These are phyloP conservation scores for Cardiospermum halicacabum DNA, from an alignment of 345 rosid species.

Conservation along the genomic window DNA sequence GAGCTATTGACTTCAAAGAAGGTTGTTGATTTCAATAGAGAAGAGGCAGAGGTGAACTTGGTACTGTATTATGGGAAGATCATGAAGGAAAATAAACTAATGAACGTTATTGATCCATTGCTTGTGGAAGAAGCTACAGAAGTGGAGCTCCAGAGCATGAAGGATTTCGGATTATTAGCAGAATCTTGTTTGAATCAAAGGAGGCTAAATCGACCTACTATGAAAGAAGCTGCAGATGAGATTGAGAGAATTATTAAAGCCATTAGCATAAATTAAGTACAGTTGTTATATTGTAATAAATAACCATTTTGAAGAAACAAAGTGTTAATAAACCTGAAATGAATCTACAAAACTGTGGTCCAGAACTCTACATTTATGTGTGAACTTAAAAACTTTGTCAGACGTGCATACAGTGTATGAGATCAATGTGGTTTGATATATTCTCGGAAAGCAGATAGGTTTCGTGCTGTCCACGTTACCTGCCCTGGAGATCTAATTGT, in stretches of 20 bases:
- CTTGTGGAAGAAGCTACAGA: slow-evolving; percentile 23
- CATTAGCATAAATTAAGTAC: not conserved
- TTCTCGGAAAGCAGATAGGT: slow-evolving; percentile 11
- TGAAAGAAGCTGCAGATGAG: slow-evolving; percentile 35
- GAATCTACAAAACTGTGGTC: too few species aligned
- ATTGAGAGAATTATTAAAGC: slow-evolving; percentile 21
- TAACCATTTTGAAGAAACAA: too few species aligned
- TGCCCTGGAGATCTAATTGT: not conserved
- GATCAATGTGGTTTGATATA: slow-evolving; percentile 11
- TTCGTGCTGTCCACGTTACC: slow-evolving; percentile 13
- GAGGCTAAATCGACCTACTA: slow-evolving; percentile 30
- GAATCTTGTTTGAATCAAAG: slow-evolving; percentile 28
- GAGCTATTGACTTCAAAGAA: slow-evolving; percentile 33
- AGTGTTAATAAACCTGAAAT: too few species aligned
- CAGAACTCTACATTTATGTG: too few species aligned
- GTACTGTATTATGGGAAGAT: slow-evolving; percentile 23
- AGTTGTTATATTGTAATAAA: too few species aligned
- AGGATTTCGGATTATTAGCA: slow-evolving; percentile 31
- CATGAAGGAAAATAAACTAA: slow-evolving; percentile 22
- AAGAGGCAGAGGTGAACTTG: slow-evolving; percentile 28
- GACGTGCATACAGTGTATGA: not conserved
- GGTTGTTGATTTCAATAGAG: slow-evolving; percentile 34
- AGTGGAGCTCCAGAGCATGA: slow-evolving; percentile 27
- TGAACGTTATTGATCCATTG: slow-evolving; percentile 22
- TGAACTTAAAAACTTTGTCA: too few species aligned